These are phyloP conservation scores for Salix caprea DNA, from an alignment of 345 rosid species.

Conservation along the genomic window DNA sequence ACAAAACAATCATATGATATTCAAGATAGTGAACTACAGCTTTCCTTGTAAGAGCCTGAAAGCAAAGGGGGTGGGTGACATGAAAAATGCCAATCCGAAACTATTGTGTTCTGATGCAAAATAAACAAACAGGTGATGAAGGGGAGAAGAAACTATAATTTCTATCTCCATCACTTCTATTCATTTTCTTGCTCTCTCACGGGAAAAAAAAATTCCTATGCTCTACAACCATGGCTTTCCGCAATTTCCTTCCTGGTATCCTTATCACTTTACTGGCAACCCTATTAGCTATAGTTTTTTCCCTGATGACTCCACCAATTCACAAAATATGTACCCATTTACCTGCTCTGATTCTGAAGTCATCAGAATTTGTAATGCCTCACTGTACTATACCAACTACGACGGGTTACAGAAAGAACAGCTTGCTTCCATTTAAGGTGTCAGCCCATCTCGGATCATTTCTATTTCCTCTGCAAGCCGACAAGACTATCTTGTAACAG, in stretches of 20 bases:
- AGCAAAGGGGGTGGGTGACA: not conserved
- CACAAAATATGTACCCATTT: conserved; percentile 16
- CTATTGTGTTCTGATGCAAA: not conserved
- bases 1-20: conserved; percentile 3
- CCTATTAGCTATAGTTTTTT: not conserved
- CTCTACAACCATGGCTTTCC: conserved; percentile 16
- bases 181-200: not conserved
- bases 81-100: not conserved
- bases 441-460: conserved; percentile 27
- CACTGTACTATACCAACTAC: conserved; percentile 36
- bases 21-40: not conserved
- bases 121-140: conserved; percentile 1
- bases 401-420: conserved; percentile 14
- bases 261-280: conserved; percentile 8
- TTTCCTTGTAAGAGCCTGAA: not conserved
- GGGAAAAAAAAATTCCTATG: conserved; percentile 1
- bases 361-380: conserved; percentile 29
- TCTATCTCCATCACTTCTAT: not conserved
- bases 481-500: conserved; percentile 41
- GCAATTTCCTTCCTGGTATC: conserved; percentile 13
- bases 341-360: conserved; percentile 18
- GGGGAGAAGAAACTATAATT: not conserved
- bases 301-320: not conserved
- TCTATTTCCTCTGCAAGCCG: conserved; percentile 11
- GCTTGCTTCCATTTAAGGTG: conserved; percentile 39